phyloP scores from a whole-genome alignment of 495 filamentous ascomycete species.

The Aspergillus sclerotiicarbonarius region DNA sequence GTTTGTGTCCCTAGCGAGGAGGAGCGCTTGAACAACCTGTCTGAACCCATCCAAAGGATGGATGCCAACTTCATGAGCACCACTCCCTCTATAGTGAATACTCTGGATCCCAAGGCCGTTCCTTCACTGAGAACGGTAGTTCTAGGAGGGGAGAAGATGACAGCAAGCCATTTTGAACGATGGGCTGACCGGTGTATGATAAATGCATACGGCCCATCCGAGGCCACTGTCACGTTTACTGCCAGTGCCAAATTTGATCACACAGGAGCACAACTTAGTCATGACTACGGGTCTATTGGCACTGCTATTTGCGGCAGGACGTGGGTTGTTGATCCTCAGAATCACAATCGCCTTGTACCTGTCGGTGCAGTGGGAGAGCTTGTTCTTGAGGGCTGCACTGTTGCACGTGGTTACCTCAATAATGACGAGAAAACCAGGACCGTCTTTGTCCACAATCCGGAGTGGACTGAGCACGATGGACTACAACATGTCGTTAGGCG shows the following conservation, averaged over 20 bases:
- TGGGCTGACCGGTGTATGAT: conserved; percentile 45
- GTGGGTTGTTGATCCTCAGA: conserved; percentile 60
- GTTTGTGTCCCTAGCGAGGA: conserved; percentile 64
- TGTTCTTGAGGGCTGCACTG: conserved; percentile 60
- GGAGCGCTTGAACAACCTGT: conserved; percentile 49
- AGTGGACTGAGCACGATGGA: conserved; percentile 38
- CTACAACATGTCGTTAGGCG: conserved; percentile 26
- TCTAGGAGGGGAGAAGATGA: conserved; percentile 59
- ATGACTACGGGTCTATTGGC: conserved; percentile 41
- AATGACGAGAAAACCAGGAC: conserved; percentile 53
- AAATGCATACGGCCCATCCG: conserved; percentile 57
- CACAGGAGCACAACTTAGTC: conserved; percentile 43
- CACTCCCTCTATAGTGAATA: conserved; percentile 49
- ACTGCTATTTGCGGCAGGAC: conserved; percentile 35
- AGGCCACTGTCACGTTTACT: conserved; percentile 49
- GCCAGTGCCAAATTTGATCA: conserved; percentile 36
- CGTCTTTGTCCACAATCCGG: conserved; percentile 55
- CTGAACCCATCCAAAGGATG: conserved; percentile 40
- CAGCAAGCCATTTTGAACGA: conserved; percentile 36
- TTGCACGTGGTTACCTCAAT: conserved; percentile 59
- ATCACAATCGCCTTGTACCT: conserved; percentile 56
- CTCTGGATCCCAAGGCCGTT: conserved; percentile 44
- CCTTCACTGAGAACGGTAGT: conserved; percentile 49
- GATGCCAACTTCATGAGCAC: conserved; percentile 37
- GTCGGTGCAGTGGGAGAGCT: conserved; percentile 65